phyloP scores from a whole-genome alignment of 495 filamentous ascomycete genomes.

The Gamarada debralockiae region DNA sequence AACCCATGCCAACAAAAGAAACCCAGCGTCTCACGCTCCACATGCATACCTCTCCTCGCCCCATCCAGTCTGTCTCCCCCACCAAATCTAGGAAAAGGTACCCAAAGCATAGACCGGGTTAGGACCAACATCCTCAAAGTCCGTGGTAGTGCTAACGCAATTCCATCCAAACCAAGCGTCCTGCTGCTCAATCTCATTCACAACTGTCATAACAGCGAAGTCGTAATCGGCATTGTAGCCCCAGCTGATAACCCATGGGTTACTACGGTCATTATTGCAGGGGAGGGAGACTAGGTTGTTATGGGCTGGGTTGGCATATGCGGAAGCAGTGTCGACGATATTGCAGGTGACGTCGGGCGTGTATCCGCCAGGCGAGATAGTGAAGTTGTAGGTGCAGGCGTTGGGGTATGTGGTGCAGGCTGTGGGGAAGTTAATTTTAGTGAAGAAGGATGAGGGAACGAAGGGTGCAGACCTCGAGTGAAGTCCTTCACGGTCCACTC shows the following conservation, averaged over 20 bases:
- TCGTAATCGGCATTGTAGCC: not conserved
- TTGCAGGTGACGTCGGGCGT: not conserved
- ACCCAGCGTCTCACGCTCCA: not conserved
- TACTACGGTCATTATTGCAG: not conserved
- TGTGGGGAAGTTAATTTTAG: not conserved
- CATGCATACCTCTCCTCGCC: not conserved
- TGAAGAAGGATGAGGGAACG: not conserved
- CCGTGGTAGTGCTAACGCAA: not conserved
- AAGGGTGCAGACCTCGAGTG: not conserved
- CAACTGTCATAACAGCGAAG: not conserved
- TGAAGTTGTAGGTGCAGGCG: not conserved
- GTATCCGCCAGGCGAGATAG: not conserved
- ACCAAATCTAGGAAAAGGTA: not conserved
- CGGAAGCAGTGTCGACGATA: not conserved
- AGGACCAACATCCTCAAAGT: not conserved
- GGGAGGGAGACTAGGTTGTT: not conserved
- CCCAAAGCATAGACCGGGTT: slow-evolving; percentile 2
- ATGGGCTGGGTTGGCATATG: not conserved
- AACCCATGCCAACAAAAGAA: too few relatives aligned
- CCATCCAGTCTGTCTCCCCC: not conserved
- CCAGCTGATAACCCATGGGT: not conserved
- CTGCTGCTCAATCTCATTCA: not conserved
- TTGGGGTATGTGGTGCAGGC: not conserved
- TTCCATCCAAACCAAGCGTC: slow-evolving; percentile 4
- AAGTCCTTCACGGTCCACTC: not conserved